Evolutionary conservation across 257 asterid species (phyloP).

Genomic region (Ocimum tenuiflorum): DNA sequence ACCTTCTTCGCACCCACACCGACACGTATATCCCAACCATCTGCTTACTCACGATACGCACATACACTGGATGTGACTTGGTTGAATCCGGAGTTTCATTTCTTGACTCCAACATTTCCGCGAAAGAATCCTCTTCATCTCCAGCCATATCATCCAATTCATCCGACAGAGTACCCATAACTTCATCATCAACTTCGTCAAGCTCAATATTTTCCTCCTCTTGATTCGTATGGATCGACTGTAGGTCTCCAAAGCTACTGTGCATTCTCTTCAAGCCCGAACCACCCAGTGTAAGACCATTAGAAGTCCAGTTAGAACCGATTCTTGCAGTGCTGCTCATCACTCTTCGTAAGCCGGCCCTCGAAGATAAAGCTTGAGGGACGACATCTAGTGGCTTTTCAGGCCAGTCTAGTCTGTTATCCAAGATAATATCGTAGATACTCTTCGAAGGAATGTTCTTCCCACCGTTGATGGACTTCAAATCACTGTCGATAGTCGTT

Average conservation of each 20-base stretch:
- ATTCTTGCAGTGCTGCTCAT: conserved; percentile 54
- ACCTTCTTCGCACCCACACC: conserved; percentile 68
- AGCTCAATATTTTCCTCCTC: conserved; percentile 20
- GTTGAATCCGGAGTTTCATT: conserved; percentile 7
- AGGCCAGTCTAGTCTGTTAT: conserved; percentile 68
- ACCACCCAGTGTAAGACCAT: conserved; percentile 16
- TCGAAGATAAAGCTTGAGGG: conserved; percentile 44
- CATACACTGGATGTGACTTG: conserved; percentile 42
- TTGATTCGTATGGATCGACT: conserved; percentile 37
- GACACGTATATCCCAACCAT: conserved; percentile 97
- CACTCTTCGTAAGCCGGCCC: conserved; percentile 49
- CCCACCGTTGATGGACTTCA: conserved; percentile 6
- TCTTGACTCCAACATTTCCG: conserved; percentile 27
- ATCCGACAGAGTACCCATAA: conserved; percentile 39
- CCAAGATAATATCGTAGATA: conserved; percentile 25
- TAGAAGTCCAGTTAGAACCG: conserved; percentile 30
- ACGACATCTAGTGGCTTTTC: conserved; percentile 67
- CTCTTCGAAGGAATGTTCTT: conserved; percentile 28
- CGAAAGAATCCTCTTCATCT: conserved; percentile 52
- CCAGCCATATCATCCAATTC: conserved; percentile 36
- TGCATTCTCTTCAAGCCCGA: conserved; percentile 52
- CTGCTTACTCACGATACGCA: conserved; percentile 86
- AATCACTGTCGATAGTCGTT: conserved; percentile 11
- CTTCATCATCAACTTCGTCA: too few relatives aligned
- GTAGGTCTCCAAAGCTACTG: conserved; percentile 60